These are phyloP conservation scores for Mycena rosella DNA, from an alignment of 768 basidiomycete species.

Conservation along the genomic window DNA sequence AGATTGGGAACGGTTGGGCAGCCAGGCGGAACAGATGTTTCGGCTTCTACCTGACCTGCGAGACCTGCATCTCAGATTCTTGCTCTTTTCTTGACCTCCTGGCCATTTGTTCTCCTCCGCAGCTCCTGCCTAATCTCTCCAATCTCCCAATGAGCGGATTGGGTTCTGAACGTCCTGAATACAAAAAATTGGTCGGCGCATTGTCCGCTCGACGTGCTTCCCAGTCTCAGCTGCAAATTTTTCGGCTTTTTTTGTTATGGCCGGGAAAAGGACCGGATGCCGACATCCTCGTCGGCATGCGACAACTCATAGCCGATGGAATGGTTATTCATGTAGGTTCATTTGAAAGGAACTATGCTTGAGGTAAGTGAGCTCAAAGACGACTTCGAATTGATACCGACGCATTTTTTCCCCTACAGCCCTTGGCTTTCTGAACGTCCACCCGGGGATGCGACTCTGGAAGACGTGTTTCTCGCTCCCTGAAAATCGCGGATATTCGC, in stretches of 20 bases:
- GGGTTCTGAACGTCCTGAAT: background rate
- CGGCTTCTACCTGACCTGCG: background rate
- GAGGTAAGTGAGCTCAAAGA: too few relatives aligned
- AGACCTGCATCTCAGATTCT: background rate
- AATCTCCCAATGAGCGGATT: background rate
- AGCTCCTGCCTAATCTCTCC: background rate
- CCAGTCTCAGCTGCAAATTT: background rate
- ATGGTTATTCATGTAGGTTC: too few relatives aligned
- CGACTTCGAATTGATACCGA: too few relatives aligned
- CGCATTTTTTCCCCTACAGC: too few relatives aligned
- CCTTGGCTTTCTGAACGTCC: too few relatives aligned
- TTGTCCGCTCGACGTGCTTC: background rate
- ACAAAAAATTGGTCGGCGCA: background rate
- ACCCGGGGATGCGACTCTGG: too few relatives aligned
- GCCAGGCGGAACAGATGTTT: background rate
- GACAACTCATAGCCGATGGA: too few relatives aligned
- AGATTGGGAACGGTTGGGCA: background rate
- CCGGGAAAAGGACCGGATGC: background rate
- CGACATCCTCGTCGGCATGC: too few relatives aligned
- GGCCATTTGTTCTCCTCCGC: background rate
- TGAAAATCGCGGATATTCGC: too few relatives aligned
- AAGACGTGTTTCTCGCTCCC: too few relatives aligned
- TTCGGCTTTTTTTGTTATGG: background rate
- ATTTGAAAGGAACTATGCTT: too few relatives aligned
- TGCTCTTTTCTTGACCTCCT: background rate